Percentiles rank a stretch among this genome's conserved stretches.
Conservation (phyloP, 2,329 filamentous ascomycete genomes). For the Metarhizium robertsii region DNA sequence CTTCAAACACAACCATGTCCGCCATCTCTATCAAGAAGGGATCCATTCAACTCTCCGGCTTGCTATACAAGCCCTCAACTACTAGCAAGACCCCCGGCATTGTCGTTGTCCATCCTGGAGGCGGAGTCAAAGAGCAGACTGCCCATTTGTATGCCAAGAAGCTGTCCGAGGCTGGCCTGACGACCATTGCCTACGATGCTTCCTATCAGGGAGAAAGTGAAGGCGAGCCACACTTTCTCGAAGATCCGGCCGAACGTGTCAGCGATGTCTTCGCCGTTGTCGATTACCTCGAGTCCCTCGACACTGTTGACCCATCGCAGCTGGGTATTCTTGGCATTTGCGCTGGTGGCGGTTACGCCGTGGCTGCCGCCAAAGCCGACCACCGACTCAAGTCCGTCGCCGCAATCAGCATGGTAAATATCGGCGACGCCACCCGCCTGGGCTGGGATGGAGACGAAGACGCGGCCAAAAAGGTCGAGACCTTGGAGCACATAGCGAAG, state of each 20-base stretch:
- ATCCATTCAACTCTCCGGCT: too few species aligned
- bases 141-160: background rate
- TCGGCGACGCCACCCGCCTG: background rate
- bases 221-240: slow-evolving; percentile 25
- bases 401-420: background rate
- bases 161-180: slow-evolving; percentile 23
- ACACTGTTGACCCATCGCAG: slow-evolving; percentile 18
- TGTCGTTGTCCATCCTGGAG: too few species aligned
- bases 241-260: slow-evolving; percentile 27
- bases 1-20: too few species aligned
- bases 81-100: too few species aligned
- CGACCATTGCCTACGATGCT: slow-evolving; percentile 25
- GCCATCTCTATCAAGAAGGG: too few species aligned
- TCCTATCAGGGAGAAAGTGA: slow-evolving; percentile 26
- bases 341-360: slow-evolving; percentile 25
- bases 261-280: slow-evolving; percentile 26
- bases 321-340: slow-evolving; percentile 17
- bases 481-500: too few species aligned
- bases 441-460: too few species aligned
- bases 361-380: slow-evolving; percentile 25
- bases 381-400: slow-evolving; percentile 22
- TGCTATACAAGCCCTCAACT: too few species aligned
- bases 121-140: too few species aligned
- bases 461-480: too few species aligned
- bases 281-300: slow-evolving; percentile 20